Percentiles rank a stretch among this genome's conserved stretches.
Evolutionary conservation across 148 eudicot species (phyloP).

Genomic region (Rhododendron ferrugineum): DNA sequence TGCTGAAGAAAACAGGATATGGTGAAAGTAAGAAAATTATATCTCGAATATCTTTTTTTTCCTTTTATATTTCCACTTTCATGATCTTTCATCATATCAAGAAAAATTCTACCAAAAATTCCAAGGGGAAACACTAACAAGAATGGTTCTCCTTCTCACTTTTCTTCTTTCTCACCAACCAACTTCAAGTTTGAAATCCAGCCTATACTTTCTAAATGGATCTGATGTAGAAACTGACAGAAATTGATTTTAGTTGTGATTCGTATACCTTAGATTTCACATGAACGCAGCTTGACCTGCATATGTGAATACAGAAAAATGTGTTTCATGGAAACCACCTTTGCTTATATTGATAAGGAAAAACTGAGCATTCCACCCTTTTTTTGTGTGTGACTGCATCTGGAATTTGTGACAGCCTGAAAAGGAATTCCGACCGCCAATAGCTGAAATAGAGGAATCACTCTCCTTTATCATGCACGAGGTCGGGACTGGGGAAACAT

Average conservation of each 20-base stretch:
- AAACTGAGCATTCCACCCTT: not conserved
- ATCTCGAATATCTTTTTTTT: not conserved
- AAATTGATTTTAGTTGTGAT: not conserved
- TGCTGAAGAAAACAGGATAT: not conserved
- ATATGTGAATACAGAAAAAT: too few species aligned
- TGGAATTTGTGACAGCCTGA: not conserved
- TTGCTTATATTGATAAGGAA: not conserved
- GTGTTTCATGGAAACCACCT: not conserved
- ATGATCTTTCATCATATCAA: not conserved
- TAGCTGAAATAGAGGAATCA: slow-evolving; percentile 59
- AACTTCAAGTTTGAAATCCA: not conserved
- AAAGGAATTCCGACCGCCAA: slow-evolving; percentile 65
- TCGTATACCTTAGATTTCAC: not conserved
- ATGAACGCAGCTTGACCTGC: not conserved
- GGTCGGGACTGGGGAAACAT: slow-evolving; percentile 19
- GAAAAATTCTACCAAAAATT: not conserved
- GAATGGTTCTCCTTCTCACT: not conserved
- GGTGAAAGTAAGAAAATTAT: not conserved
- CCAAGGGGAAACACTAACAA: not conserved
- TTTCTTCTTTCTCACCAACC: not conserved
- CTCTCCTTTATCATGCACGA: slow-evolving; percentile 36
- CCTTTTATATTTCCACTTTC: not conserved
- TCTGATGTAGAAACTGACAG: not conserved
- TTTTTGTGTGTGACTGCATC: slow-evolving; percentile 2
- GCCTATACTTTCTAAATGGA: not conserved